Evolutionary conservation across 2,329 filamentous ascomycete species (phyloP).

Genomic region (Trichoderma brevicompactum): DNA sequence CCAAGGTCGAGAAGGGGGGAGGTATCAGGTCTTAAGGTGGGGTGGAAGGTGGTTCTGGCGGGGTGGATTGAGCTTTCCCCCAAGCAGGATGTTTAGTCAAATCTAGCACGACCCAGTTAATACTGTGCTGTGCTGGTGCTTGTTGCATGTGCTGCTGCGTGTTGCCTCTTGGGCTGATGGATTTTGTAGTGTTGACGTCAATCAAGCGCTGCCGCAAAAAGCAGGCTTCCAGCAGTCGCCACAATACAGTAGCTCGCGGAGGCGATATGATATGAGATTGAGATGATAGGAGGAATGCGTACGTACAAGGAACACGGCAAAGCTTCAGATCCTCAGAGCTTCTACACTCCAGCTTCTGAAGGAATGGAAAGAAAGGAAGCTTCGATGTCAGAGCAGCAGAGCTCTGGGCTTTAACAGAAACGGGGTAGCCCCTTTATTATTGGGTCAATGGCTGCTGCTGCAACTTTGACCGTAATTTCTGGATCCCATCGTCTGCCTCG

Average conservation of each 20-base stretch:
- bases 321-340: neutral
- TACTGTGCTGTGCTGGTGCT: slow-evolving; percentile 6
- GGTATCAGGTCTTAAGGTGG: slow-evolving; percentile 29
- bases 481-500: slow-evolving; percentile 22
- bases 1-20: slow-evolving; percentile 11
- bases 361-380: neutral
- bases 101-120: slow-evolving; percentile 23
- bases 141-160: slow-evolving; percentile 12
- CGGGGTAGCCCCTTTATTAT: slow-evolving; percentile 21
- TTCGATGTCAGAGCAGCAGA: neutral
- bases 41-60: slow-evolving; percentile 23
- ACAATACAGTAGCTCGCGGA: neutral
- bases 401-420: slow-evolving; percentile 20
- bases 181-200: slow-evolving; percentile 28
- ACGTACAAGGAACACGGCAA: slow-evolving; percentile 3
- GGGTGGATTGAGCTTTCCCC: slow-evolving; percentile 32
- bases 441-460: slow-evolving; percentile 13
- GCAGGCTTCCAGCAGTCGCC: slow-evolving; percentile 4
- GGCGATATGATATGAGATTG: neutral
- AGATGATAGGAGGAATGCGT: neutral
- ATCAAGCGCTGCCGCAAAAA: slow-evolving; percentile 1
- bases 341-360: neutral
- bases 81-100: slow-evolving; percentile 22
- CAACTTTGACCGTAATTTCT: slow-evolving; percentile 30
- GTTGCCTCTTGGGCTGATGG: neutral